phyloP scores from a whole-genome alignment of 202 grass and related monocot genomes.

The Zizania palustris region DNA sequence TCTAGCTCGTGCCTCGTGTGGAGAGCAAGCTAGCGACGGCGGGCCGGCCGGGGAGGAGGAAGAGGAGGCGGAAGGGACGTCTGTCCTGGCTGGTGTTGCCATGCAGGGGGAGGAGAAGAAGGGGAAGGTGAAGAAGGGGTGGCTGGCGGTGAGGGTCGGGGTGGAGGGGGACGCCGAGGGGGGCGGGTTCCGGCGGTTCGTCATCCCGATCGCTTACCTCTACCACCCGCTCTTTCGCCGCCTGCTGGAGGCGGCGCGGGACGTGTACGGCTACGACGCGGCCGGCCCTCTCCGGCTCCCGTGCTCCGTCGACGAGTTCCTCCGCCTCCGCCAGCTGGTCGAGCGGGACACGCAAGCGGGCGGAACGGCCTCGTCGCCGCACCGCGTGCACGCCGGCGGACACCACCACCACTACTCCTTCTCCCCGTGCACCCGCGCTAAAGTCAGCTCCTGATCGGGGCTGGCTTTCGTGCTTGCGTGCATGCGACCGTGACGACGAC shows the following conservation, averaged over 20 bases:
- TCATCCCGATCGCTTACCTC: conserved; percentile 94
- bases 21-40: not conserved
- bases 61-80: not conserved
- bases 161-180: conserved; percentile 42
- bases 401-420: conserved; percentile 39
- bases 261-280: conserved; percentile 78
- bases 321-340: conserved; percentile 67
- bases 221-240: conserved; percentile 73
- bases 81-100: not conserved
- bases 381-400: conserved; percentile 44
- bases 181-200: conserved; percentile 54
- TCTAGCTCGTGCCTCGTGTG: not conserved
- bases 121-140: conserved; percentile 95
- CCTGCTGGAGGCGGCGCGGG: conserved; percentile 69
- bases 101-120: conserved; percentile 63
- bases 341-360: conserved; percentile 53
- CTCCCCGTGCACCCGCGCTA: conserved; percentile 52
- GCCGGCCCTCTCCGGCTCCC: conserved; percentile 76
- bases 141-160: conserved; percentile 69
- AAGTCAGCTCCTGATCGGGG: conserved; percentile 45
- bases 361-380: not conserved
- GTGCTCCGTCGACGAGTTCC: conserved; percentile 89
- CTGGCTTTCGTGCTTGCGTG: not conserved
- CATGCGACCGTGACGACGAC: not conserved
- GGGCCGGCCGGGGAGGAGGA: not conserved